A percentile compares a stretch with the other conserved stretches of the same genome.
Conservation (phyloP, 768 basidiomycete genomes). For the Ramaria sp. region DNA sequence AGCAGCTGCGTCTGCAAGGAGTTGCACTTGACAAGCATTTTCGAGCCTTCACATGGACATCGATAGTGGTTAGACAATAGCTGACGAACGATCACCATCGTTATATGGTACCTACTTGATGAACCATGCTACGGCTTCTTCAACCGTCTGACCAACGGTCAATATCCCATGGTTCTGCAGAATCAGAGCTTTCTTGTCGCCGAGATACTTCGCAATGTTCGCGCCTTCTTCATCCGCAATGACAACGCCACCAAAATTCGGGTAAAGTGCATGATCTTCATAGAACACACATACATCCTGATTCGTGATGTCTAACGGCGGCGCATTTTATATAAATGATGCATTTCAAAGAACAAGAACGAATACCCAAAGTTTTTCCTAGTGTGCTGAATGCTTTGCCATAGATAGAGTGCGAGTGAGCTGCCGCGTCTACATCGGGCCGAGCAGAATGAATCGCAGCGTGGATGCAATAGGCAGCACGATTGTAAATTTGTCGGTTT, state of each 20-base stretch:
- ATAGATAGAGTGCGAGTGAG: slow-evolving; percentile 17
- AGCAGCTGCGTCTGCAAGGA: slow-evolving; percentile 33
- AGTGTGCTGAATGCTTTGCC: slow-evolving; percentile 19
- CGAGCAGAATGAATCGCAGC: slow-evolving; percentile 18
- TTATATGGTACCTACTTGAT: slow-evolving; percentile 10
- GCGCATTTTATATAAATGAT: background rate
- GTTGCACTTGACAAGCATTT: slow-evolving; percentile 34
- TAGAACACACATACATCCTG: slow-evolving; percentile 10
- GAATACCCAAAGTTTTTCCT: slow-evolving; percentile 10
- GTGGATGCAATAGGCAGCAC: slow-evolving; percentile 19
- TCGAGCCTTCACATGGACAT: slow-evolving; percentile 16
- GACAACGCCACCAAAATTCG: slow-evolving; percentile 16
- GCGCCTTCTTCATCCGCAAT: slow-evolving; percentile 24
- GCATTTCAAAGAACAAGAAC: background rate
- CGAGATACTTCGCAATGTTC: slow-evolving; percentile 14
- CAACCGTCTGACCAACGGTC: slow-evolving; percentile 9
- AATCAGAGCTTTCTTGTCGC: slow-evolving; percentile 10
- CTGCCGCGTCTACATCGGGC: slow-evolving; percentile 17
- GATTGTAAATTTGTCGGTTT: slow-evolving; percentile 13
- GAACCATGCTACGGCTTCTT: slow-evolving; percentile 10
- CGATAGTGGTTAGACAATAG: background rate
- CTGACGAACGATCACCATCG: background rate
- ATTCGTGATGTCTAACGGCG: slow-evolving; percentile 4
- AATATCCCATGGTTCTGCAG: slow-evolving; percentile 13
- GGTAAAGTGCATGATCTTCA: slow-evolving; percentile 10